Evolutionary conservation across 225 moss, liverwort and hornwort genomes (phyloP).

Genomic region (Climacium dendroides): DNA sequence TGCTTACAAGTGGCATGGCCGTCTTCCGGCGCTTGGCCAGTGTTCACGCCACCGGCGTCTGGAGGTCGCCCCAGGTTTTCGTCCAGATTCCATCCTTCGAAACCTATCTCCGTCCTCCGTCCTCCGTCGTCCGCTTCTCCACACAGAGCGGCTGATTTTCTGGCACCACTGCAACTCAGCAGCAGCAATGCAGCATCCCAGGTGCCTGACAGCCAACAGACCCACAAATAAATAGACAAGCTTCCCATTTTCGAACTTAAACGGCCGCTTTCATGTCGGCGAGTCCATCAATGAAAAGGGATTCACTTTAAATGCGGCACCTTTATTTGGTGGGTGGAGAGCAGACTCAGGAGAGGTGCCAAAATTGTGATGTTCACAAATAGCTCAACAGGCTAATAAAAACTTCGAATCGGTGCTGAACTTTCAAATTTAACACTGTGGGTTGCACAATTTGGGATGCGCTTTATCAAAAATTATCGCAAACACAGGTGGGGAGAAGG

Average conservation of each 20-base stretch:
- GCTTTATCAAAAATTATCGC: neutral
- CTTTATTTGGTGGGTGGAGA: neutral
- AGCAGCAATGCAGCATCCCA: too few species aligned
- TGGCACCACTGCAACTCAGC: neutral
- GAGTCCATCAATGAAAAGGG: neutral
- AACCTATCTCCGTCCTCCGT: neutral
- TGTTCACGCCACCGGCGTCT: neutral
- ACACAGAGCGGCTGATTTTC: neutral
- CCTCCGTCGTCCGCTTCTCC: neutral
- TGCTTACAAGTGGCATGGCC: slow-evolving; percentile 7
- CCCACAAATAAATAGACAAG: too few species aligned
- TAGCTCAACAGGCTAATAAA: neutral
- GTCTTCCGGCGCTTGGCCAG: neutral
- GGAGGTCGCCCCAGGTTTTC: neutral
- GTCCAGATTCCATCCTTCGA: neutral
- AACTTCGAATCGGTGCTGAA: neutral
- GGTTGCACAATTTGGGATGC: neutral
- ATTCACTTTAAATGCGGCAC: neutral
- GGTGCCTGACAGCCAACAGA: too few species aligned
- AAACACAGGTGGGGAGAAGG: neutral
- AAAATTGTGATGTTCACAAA: neutral
- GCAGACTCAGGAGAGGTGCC: neutral
- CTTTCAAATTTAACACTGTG: neutral
- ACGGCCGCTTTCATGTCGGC: neutral
- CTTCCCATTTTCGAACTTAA: too few species aligned